Percentiles rank a stretch among this genome's conserved stretches.
Conservation (phyloP, 1,284 basidiomycete species). For the Lentinula novae-zelandiae region DNA sequence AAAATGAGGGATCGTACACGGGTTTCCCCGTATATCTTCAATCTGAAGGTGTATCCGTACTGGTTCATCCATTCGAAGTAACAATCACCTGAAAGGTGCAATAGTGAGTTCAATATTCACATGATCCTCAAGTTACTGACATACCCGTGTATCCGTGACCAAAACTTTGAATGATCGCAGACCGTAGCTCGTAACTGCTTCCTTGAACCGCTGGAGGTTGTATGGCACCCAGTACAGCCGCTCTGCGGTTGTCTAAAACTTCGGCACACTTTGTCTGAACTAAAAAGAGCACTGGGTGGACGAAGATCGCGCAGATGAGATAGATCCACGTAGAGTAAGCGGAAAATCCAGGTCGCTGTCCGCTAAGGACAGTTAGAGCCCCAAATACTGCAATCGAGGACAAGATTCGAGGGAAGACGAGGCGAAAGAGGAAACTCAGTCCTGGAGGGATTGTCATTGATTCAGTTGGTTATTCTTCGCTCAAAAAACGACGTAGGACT, state of each 20-base stretch:
- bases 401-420: background rate
- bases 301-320: background rate
- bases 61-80: conserved; percentile 11
- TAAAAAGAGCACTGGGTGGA: background rate
- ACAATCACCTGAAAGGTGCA: conserved; percentile 9
- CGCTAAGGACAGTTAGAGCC: background rate
- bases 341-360: background rate
- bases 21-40: conserved; percentile 11
- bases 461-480: background rate
- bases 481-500: background rate
- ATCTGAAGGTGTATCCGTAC: conserved; percentile 9
- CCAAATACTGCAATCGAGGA: background rate
- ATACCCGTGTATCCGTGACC: conserved; percentile 9
- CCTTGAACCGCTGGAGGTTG: conserved; percentile 7
- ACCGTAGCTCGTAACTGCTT: conserved; percentile 1
- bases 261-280: background rate
- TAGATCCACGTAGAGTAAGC: background rate
- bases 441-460: background rate
- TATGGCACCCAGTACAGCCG: conserved; percentile 5
- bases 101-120: background rate
- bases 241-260: background rate
- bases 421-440: background rate
- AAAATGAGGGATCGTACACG: conserved; percentile 9
- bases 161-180: conserved; percentile 4
- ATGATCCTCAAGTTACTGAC: background rate